Evolutionary conservation across 768 basidiomycete species (phyloP).

Genomic region (Cantharellus cinnabarinus): DNA sequence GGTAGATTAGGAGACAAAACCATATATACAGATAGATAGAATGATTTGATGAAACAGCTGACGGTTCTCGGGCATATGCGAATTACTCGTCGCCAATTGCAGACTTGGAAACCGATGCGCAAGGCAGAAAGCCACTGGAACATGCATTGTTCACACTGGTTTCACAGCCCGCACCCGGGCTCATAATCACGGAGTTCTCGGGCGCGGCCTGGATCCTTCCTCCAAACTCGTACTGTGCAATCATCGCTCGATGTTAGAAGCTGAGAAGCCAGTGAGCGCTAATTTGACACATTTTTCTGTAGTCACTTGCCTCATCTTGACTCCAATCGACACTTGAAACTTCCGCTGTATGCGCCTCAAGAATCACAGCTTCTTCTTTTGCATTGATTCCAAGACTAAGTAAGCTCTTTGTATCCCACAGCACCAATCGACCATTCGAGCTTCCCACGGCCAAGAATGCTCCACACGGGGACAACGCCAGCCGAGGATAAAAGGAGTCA

Average conservation of each 20-base stretch:
- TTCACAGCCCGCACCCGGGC: background rate
- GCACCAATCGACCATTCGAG: slow-evolving; percentile 3
- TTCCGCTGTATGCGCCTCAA: slow-evolving; percentile 1
- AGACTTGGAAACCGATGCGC: too few species aligned
- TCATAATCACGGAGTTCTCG: background rate
- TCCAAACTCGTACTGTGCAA: slow-evolving; percentile 2
- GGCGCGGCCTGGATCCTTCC: slow-evolving; percentile 1
- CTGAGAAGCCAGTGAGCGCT: background rate
- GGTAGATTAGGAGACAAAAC: too few species aligned
- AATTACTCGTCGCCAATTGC: too few species aligned
- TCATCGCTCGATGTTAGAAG: slow-evolving; percentile 1
- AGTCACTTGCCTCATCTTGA: slow-evolving; percentile 3
- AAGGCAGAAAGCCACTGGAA: too few species aligned
- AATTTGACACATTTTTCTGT: background rate
- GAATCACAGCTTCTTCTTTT: background rate
- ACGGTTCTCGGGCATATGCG: too few species aligned
- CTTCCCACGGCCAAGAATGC: slow-evolving; percentile 5
- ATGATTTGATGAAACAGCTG: too few species aligned
- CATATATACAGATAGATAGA: too few species aligned
- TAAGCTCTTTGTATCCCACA: slow-evolving; percentile 2
- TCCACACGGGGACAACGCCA: slow-evolving; percentile 5
- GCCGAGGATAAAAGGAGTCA: slow-evolving; percentile 5
- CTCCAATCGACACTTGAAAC: slow-evolving; percentile 5
- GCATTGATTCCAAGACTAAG: background rate
- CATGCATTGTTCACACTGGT: too few species aligned